Conservation (phyloP, 2,329 filamentous ascomycete genomes). For the Colletotrichum chlorophyti region DNA sequence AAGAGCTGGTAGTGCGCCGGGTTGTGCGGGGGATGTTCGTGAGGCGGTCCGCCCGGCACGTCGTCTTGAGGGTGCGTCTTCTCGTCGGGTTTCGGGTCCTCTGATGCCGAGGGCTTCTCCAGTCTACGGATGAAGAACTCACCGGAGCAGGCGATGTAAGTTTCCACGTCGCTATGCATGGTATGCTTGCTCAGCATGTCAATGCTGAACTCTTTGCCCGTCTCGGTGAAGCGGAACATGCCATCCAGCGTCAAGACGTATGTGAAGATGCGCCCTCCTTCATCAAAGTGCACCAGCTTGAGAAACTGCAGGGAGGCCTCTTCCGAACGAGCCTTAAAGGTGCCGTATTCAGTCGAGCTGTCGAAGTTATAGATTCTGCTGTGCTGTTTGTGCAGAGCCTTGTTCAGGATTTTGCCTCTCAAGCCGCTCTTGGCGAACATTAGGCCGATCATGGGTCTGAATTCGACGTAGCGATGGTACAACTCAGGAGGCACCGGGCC, state of each 20-base stretch:
- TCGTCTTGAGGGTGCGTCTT: slow-evolving; percentile 60
- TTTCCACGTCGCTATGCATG: slow-evolving; percentile 92
- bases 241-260: slow-evolving; percentile 91
- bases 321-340: slow-evolving; percentile 69
- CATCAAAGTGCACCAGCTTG: slow-evolving; percentile 84
- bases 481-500: slow-evolving; percentile 82
- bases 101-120: slow-evolving; percentile 51
- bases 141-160: slow-evolving; percentile 90
- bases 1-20: slow-evolving; percentile 79
- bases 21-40: slow-evolving; percentile 49
- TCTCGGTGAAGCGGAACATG: slow-evolving; percentile 90
- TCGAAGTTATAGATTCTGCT: slow-evolving; percentile 89
- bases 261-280: slow-evolving; percentile 87
- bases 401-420: slow-evolving; percentile 80
- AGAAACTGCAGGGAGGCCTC: slow-evolving; percentile 83
- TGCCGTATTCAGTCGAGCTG: slow-evolving; percentile 74
- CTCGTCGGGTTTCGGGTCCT: slow-evolving; percentile 49
- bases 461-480: slow-evolving; percentile 94
- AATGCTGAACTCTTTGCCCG: slow-evolving; percentile 93
- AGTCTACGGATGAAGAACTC: slow-evolving; percentile 89
- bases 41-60: slow-evolving; percentile 53
- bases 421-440: slow-evolving; percentile 86
- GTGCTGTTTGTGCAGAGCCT: slow-evolving; percentile 90
- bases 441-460: slow-evolving; percentile 84
- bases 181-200: slow-evolving; percentile 94